Evolutionary conservation across 257 asterid genomes (phyloP).

Genomic region (Catharanthus roseus): DNA sequence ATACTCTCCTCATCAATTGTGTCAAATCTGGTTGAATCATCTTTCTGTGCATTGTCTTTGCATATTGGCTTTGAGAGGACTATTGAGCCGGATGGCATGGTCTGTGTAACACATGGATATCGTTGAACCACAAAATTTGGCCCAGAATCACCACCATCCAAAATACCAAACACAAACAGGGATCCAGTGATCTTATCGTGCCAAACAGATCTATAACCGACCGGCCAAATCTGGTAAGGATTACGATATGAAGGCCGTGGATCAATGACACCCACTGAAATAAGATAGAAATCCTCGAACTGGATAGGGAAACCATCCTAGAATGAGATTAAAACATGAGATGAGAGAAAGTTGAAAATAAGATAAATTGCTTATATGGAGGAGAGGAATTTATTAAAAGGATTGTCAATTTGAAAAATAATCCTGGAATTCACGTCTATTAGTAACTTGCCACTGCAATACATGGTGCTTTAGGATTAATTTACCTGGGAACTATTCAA

Average conservation of each 20-base stretch:
- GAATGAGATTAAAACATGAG: constrained; percentile 19
- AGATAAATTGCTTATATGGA: not conserved
- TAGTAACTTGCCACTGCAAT: not conserved
- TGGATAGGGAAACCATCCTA: constrained; percentile 89
- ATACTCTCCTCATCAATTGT: constrained; percentile 58
- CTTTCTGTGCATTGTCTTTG: constrained; percentile 35
- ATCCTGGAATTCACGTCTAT: not conserved
- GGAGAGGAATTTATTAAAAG: not conserved
- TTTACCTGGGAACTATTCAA: constrained; percentile 16
- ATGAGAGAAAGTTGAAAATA: constrained; percentile 4
- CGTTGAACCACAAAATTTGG: constrained; percentile 69
- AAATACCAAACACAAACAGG: constrained; percentile 67
- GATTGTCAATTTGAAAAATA: constrained; percentile 1
- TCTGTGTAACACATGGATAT: constrained; percentile 66
- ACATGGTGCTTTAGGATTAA: constrained; percentile 4
- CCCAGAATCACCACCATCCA: constrained; percentile 84
- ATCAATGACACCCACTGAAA: constrained; percentile 74
- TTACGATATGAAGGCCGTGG: constrained; percentile 66
- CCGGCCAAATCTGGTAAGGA: constrained; percentile 72
- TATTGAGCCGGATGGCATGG: constrained; percentile 58
- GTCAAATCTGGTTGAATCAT: constrained; percentile 31
- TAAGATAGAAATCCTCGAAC: constrained; percentile 73
- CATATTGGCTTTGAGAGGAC: constrained; percentile 43
- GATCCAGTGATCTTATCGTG: constrained; percentile 92
- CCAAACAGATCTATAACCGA: constrained; percentile 90